phyloP scores from a whole-genome alignment of 345 rosid species.

The Citrus cavaleriei region DNA sequence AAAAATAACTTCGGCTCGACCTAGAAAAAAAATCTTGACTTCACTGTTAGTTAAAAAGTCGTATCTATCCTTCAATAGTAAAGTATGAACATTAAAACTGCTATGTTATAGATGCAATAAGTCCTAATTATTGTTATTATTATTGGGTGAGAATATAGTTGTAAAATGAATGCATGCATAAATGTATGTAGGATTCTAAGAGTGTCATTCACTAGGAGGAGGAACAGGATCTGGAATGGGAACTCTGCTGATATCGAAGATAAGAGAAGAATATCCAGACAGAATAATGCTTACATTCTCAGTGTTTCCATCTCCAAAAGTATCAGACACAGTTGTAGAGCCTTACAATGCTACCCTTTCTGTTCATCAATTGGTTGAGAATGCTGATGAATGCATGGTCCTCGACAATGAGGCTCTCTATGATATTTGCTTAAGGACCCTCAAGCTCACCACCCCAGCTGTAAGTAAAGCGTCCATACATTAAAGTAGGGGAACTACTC shows the following conservation, averaged over 20 bases:
- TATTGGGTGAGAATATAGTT: no score
- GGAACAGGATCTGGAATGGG: constrained; percentile 43
- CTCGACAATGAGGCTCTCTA: constrained; percentile 37
- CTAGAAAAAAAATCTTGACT: no score
- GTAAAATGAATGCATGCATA: no score
- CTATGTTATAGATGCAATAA: no score
- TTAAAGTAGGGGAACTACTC: no score
- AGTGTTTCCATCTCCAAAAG: constrained; percentile 31
- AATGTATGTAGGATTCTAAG: constrained; percentile 22
- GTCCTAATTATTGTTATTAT: no score
- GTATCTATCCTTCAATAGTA: no score
- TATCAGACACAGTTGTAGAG: constrained; percentile 38
- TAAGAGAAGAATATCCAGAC: constrained; percentile 38
- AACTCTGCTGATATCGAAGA: constrained; percentile 33
- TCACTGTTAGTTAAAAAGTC: no score
- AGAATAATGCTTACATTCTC: constrained; percentile 31
- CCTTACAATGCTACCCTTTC: constrained; percentile 41
- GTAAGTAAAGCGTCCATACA: constrained; percentile 8
- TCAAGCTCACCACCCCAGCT: constrained; percentile 39
- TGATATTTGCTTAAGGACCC: constrained; percentile 37
- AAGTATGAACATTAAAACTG: no score
- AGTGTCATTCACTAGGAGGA: constrained; percentile 37
- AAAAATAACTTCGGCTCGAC: no score
- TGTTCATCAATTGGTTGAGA: constrained; percentile 38
- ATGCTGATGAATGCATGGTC: constrained; percentile 43